Evolutionary conservation across 805 yeast species (phyloP).

Genomic region (Lipomyces orientalis): DNA sequence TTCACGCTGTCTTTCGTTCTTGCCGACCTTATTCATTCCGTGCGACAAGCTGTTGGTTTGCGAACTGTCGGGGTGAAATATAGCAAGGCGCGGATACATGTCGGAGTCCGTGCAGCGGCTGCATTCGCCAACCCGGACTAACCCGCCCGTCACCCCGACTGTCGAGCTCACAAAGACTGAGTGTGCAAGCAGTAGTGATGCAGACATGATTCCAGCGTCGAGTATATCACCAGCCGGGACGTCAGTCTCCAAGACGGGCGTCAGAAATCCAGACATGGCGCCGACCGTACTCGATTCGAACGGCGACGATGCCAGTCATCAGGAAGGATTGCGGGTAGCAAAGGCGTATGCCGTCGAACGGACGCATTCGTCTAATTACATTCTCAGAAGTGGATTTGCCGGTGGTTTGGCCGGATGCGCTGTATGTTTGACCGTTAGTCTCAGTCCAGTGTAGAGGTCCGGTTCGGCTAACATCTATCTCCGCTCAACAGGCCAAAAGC

Average conservation of each 20-base stretch:
- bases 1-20: no score
- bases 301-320: constrained; percentile 14
- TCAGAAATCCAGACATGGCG: background rate
- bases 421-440: constrained; percentile 22
- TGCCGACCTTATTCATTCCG: background rate
- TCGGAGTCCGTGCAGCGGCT: constrained; percentile 1
- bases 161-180: background rate
- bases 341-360: constrained; percentile 4
- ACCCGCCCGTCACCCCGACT: background rate
- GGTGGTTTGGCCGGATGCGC: constrained; percentile 96
- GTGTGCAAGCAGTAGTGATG: background rate
- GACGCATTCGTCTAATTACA: constrained; percentile 58
- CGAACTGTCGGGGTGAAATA: background rate
- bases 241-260: background rate
- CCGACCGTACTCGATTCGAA: constrained; percentile 12
- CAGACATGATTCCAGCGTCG: background rate
- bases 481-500: constrained; percentile 67
- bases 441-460: background rate
- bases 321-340: constrained; percentile 1
- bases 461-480: background rate
- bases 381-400: constrained; percentile 82
- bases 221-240: background rate
- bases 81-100: background rate
- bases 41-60: background rate
- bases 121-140: background rate